A percentile compares a stretch with the other conserved stretches of the same genome.
Conservation (phyloP, 2,329 filamentous ascomycete species). For the Aspergillus floridensis region DNA sequence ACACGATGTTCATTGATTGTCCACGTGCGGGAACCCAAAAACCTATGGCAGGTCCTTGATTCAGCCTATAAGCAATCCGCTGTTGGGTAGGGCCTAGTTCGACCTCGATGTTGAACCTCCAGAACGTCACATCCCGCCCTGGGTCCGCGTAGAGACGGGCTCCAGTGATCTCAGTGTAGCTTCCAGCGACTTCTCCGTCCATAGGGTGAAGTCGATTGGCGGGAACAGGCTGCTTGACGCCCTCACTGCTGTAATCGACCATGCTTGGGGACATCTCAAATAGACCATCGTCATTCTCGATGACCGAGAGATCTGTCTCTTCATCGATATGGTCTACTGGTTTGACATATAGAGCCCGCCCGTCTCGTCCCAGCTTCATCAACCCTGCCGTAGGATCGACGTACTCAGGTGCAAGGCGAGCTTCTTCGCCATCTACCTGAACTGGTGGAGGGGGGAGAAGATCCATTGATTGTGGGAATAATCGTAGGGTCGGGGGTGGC, state of each 20-base stretch:
- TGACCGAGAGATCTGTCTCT: slow-evolving; percentile 70
- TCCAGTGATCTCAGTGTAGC: slow-evolving; percentile 79
- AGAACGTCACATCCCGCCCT: slow-evolving; percentile 88
- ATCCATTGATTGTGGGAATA: slow-evolving; percentile 85
- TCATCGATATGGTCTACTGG: slow-evolving; percentile 84
- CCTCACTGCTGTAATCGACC: slow-evolving; percentile 40
- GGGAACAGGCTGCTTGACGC: slow-evolving; percentile 43
- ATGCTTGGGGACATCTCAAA: slow-evolving; percentile 65
- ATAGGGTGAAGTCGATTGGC: slow-evolving; percentile 45
- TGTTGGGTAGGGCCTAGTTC: slow-evolving; percentile 76
- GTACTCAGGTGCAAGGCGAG: slow-evolving; percentile 69
- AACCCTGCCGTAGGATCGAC: slow-evolving; percentile 87
- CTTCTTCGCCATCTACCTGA: slow-evolving; percentile 60
- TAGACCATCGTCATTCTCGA: slow-evolving; percentile 78
- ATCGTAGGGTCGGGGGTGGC: slow-evolving; percentile 68
- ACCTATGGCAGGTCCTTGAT: slow-evolving; percentile 78
- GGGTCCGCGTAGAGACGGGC: slow-evolving; percentile 78
- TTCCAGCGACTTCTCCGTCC: slow-evolving; percentile 78
- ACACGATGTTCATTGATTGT: slow-evolving; percentile 97
- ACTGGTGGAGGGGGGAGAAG: slow-evolving; percentile 74
- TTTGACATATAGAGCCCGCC: slow-evolving; percentile 81
- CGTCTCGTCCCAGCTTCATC: slow-evolving; percentile 78
- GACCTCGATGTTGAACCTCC: slow-evolving; percentile 93
- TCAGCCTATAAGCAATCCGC: slow-evolving; percentile 92
- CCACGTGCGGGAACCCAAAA: slow-evolving; percentile 91